Base-by-base conservation (phyloP, 306 rosid species). In the Arachis hypogaea region DNA sequence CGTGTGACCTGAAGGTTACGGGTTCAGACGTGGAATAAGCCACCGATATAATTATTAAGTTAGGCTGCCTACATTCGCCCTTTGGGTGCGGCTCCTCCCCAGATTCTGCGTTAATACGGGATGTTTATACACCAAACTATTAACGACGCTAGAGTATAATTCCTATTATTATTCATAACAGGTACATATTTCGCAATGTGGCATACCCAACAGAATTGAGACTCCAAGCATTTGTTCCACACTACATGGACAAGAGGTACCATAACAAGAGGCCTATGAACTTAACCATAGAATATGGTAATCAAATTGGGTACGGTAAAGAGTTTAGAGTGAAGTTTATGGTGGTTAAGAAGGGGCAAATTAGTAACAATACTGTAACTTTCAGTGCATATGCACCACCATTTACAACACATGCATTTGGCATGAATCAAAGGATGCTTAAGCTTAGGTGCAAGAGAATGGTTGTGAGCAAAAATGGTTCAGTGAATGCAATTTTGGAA, bases 381-480 rank as follows among this genome's bases (percentile, higher is more conserved):
- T 88, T 88, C 7, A 86, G 54, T 38, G 91, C 73, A 5, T 90
- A 93, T 76, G 77, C 95, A 0, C 98, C 91, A 0, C 95, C 98
- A 0, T 88, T 90, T 57, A 77, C 98, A 3, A 87, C 98, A 0
- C 98, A 93, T 68, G 81, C 95, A 2, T 54, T 88, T 43, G 81
- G 91, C 0, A 90, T 88, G 96, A 93, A 90, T 77, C 95, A 93
- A 78, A 85, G 96, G 78, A 44, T 90, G 88, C 7, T 90, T 83
- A 90, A 72, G 78, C 78, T 90, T 68, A 85, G 86, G 75, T 74
- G 82, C 54, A 85, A 28, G 62, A 83, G 77, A 1, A 42, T 0
- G 71, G 80, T 78, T 36, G 58, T 3, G 6, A 44, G 57, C 3
- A 41, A 7, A 5, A n/a, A 52, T 41, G 86, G 85, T 11, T 80